Evolutionary conservation across 2,329 filamentous ascomycete genomes (phyloP).

Genomic region (Trichoderma aggressivum): DNA sequence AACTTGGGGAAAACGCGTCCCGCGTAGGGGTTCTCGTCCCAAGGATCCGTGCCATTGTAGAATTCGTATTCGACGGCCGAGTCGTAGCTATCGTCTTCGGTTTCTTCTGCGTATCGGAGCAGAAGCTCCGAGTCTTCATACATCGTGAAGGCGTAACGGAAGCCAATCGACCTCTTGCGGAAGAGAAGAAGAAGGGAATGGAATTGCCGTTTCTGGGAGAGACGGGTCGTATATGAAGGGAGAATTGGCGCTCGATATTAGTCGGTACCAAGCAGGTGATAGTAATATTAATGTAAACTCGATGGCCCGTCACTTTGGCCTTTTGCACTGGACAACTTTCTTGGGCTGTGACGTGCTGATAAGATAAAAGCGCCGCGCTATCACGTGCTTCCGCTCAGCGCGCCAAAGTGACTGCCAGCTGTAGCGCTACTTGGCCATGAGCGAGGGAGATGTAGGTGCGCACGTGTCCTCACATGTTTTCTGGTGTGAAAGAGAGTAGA

Average conservation of each 20-base stretch:
- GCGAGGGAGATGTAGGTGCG: background rate
- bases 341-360: background rate
- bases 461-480: background rate
- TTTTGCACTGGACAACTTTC: background rate
- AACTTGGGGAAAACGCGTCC: conserved; percentile 27
- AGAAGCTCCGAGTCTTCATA: background rate
- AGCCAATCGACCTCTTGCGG: background rate
- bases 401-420: background rate
- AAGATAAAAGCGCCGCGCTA: background rate
- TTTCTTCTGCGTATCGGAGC: background rate
- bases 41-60: conserved; percentile 10
- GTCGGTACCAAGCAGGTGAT: background rate
- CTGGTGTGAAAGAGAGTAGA: background rate
- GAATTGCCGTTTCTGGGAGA: background rate
- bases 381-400: background rate
- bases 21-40: conserved; percentile 6
- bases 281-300: background rate
- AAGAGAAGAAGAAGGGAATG: background rate
- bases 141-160: background rate
- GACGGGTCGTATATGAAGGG: background rate
- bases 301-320: background rate
- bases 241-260: background rate
- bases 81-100: conserved; percentile 7
- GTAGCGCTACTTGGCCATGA: background rate
- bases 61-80: conserved; percentile 14